These are phyloP conservation scores for Didymella sp. DNA, from an alignment of 2,329 filamentous ascomycete genomes.

Conservation along the genomic window DNA sequence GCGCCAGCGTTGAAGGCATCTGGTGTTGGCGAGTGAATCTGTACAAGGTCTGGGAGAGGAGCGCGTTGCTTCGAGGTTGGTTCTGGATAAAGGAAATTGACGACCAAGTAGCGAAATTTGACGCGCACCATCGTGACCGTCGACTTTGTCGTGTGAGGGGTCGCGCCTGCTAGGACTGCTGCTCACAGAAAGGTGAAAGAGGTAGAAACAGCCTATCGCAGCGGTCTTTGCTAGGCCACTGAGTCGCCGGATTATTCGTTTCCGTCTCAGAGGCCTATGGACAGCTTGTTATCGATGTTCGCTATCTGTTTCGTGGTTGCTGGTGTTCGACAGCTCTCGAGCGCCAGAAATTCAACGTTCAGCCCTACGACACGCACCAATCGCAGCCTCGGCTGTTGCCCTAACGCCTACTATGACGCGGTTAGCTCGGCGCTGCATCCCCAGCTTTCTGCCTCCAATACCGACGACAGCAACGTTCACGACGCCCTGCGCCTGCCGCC, in stretches of 20 bases:
- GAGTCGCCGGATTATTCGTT: not conserved
- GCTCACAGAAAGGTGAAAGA: not conserved
- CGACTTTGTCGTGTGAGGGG: not conserved
- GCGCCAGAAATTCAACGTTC: conserved; percentile 15
- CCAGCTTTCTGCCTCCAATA: conserved; percentile 31
- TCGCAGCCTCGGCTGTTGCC: conserved; percentile 11
- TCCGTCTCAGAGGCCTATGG: not conserved
- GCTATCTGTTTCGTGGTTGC: not conserved
- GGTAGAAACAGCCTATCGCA: conserved; percentile 3
- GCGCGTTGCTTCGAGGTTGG: conserved; percentile 48
- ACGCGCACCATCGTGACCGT: conserved; percentile 79
- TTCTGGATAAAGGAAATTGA: conserved; percentile 88
- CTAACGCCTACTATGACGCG: conserved; percentile 35
- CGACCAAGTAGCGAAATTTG: conserved; percentile 94
- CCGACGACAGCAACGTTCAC: conserved; percentile 14
- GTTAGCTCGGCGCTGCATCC: conserved; percentile 31
- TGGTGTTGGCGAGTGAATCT: conserved; percentile 80
- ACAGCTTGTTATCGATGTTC: not conserved
- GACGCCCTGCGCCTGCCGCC: conserved; percentile 1
- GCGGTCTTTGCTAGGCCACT: not conserved
- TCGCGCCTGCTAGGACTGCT: not conserved
- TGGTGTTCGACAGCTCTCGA: not conserved
- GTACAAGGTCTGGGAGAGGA: conserved; percentile 66
- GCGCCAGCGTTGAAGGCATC: conserved; percentile 70
- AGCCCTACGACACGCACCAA: conserved; percentile 12